Evolutionary conservation across 1,284 basidiomycete genomes (phyloP).

Genomic region (Trichosporon sp.): DNA sequence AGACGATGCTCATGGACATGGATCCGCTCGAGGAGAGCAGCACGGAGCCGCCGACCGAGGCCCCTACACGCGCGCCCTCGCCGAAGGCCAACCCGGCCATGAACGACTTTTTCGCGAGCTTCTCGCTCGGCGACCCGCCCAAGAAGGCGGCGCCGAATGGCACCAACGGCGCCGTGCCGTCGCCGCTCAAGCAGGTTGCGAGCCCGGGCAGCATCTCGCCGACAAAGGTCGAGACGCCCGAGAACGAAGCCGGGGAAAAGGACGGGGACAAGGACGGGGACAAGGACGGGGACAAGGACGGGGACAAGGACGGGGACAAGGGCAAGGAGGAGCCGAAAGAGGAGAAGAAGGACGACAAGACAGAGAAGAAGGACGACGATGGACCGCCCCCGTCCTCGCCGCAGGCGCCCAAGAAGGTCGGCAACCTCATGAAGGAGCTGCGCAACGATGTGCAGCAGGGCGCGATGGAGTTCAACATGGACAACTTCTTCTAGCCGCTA

Average conservation of each 20-base stretch:
- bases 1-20: slow-evolving; percentile 75
- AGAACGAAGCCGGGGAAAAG: background rate
- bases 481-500: slow-evolving; percentile 41
- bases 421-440: slow-evolving; percentile 61
- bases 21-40: slow-evolving; percentile 57
- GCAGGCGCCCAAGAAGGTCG: slow-evolving; percentile 34
- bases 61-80: slow-evolving; percentile 52
- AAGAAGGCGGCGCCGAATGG: too few relatives aligned
- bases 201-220: background rate
- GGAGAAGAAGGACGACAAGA: background rate
- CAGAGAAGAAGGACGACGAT: background rate
- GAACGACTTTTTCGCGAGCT: slow-evolving; percentile 8
- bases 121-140: background rate
- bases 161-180: background rate
- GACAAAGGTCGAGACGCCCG: background rate
- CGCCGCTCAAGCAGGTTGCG: slow-evolving; percentile 1
- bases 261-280: background rate
- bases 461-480: slow-evolving; percentile 49
- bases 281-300: background rate
- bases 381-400: background rate
- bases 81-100: background rate
- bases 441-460: slow-evolving; percentile 48
- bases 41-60: slow-evolving; percentile 57
- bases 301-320: background rate
- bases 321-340: background rate